phyloP scores from a whole-genome alignment of 768 basidiomycete species.

The Boletus reticulatus region DNA sequence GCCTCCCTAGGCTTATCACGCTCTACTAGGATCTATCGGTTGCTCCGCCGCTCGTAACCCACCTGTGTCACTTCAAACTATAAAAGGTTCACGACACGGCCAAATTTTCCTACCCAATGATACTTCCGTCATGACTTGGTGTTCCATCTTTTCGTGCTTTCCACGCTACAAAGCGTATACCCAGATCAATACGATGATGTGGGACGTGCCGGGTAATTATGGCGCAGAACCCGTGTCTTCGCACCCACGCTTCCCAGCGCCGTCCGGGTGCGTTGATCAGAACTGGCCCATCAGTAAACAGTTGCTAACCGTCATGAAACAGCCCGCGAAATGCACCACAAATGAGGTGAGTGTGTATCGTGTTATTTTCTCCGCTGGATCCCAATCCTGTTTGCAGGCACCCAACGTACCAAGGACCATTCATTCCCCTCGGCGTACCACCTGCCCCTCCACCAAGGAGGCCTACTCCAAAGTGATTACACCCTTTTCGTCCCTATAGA shows the following conservation, averaged over 20 bases:
- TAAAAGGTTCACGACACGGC: constrained; percentile 19
- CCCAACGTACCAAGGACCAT: constrained; percentile 15
- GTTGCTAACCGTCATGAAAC: constrained; percentile 1
- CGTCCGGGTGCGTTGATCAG: constrained; percentile 17
- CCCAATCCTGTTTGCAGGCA: constrained; percentile 10
- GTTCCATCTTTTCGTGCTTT: constrained; percentile 29
- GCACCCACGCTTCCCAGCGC: constrained; percentile 10
- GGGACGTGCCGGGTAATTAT: constrained; percentile 24
- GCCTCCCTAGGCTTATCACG: constrained; percentile 13
- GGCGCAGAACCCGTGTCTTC: constrained; percentile 14
- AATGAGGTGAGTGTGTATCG: constrained; percentile 9
- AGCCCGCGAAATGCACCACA: constrained; percentile 13
- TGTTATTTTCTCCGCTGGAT: neutral
- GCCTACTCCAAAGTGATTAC: constrained; percentile 20
- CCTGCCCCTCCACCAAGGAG: constrained; percentile 13
- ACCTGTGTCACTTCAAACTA: constrained; percentile 13
- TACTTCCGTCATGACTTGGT: constrained; percentile 28
- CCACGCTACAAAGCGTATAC: constrained; percentile 35
- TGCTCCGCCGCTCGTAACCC: constrained; percentile 19
- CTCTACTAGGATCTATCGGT: constrained; percentile 28
- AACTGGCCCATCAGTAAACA: neutral
- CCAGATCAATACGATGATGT: constrained; percentile 30
- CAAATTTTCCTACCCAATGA: constrained; percentile 3
- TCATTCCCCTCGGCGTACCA: constrained; percentile 19
- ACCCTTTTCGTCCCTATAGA: neutral